These are phyloP conservation scores for Neocallimastix lanati DNA, from an alignment of 192 early-diverging fungal species.

Conservation along the genomic window DNA sequence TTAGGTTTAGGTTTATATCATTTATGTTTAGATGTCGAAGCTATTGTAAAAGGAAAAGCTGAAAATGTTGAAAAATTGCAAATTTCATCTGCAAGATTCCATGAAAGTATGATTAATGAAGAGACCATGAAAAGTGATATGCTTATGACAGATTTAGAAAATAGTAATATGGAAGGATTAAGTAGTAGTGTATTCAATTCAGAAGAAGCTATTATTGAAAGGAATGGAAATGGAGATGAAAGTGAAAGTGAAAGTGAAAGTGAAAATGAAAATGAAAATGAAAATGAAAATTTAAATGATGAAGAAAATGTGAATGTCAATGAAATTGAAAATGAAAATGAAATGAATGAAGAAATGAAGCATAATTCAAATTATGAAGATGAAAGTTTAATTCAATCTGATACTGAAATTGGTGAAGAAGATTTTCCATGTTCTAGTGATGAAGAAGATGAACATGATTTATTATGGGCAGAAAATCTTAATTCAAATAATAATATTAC, in stretches of 20 bases:
- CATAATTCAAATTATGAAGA: not conserved
- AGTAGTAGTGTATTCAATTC: not conserved
- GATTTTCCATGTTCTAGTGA: not conserved
- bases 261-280: no score
- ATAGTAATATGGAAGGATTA: not conserved
- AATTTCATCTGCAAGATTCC: not conserved
- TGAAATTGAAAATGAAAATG: not conserved
- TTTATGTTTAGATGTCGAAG: not conserved
- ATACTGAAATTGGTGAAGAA: not conserved
- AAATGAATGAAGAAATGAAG: not conserved
- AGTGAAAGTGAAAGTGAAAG: no score
- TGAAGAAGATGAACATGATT: conserved; percentile 7
- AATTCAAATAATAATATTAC: conserved; percentile 6
- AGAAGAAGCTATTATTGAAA: not conserved
- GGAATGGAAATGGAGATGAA: conserved; percentile 13
- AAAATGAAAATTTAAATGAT: not conserved
- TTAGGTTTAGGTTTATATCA: not conserved
- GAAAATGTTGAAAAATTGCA: not conserved
- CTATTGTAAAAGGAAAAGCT: not conserved
- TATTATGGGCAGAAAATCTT: conserved; percentile 8
- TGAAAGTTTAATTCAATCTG: not conserved
- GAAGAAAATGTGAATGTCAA: not conserved
- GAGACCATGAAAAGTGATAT: not conserved
- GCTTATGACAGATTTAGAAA: not conserved
- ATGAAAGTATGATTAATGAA: not conserved